A percentile compares a stretch with the other conserved stretches of the same genome.
Evolutionary conservation across 1,284 basidiomycete genomes (phyloP).

Genomic region (Apiotrichum laibachii): DNA sequence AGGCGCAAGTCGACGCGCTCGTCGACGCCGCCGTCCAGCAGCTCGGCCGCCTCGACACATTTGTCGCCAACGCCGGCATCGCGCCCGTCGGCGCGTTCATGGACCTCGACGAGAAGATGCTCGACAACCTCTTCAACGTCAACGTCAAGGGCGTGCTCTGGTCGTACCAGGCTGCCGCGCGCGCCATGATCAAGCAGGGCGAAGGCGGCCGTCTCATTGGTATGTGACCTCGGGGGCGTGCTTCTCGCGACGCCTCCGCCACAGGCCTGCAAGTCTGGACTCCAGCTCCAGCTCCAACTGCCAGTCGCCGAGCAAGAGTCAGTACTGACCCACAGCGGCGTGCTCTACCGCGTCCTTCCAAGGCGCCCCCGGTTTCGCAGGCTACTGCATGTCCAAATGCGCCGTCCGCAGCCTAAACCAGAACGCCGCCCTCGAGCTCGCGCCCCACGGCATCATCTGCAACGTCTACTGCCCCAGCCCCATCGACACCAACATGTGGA

Average conservation of each 20-base stretch:
- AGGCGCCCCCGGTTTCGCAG: neutral
- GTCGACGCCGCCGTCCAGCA: constrained; percentile 42
- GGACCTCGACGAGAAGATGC: constrained; percentile 39
- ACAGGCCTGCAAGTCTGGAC: neutral
- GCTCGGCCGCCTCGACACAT: constrained; percentile 43
- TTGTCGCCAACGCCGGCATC: constrained; percentile 53
- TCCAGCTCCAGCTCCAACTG: no score
- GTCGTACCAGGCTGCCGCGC: constrained; percentile 52
- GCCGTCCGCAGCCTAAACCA: constrained; percentile 53
- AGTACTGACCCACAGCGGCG: constrained; percentile 2
- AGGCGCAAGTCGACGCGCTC: constrained; percentile 33
- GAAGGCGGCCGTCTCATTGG: constrained; percentile 50
- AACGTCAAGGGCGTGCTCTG: constrained; percentile 48
- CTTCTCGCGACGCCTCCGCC: constrained; percentile 12
- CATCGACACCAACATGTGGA: constrained; percentile 45
- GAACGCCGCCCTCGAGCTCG: constrained; percentile 51
- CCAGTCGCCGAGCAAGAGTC: no score
- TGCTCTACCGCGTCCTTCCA: constrained; percentile 1
- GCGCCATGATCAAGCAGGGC: constrained; percentile 54
- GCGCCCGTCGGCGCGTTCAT: constrained; percentile 40
- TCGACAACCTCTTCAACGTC: constrained; percentile 39
- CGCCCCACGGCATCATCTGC: constrained; percentile 54
- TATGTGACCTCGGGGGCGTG: constrained; percentile 29
- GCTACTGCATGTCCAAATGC: constrained; percentile 41
- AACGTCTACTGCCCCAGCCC: constrained; percentile 58